Evolutionary conservation across 768 basidiomycete genomes (phyloP), one percentile per base, ranked within the genome.

Genomic region (Boletus eberwhitei): DNA sequence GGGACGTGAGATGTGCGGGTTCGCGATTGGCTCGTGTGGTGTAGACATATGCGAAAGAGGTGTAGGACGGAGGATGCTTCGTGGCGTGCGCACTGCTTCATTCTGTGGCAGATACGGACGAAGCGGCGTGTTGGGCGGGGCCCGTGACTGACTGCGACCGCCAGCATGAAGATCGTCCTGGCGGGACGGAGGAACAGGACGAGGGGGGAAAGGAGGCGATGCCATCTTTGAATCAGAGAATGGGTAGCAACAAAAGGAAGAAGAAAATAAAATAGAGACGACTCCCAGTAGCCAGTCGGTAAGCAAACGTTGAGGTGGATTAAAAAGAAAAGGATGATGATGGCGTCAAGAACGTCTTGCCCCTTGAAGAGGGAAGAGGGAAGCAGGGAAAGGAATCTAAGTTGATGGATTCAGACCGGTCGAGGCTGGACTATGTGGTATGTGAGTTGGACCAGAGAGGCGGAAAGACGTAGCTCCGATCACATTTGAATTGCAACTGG

Each of bases 401-500:
- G 45, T 32, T 54, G 59, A 58, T 59, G 42, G 31, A 52, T 54
- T 60, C 57, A 65, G 63, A 62, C 64, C 35, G 60, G 55, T 52
- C 64, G 54, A 57, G 61, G 47, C 60, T 52, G 50, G 49, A 52
- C 17, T 4, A 8, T 39, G 24, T 11, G 36, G 38, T 13, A 31
- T 6, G 53, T 42, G 39, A 29, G 34, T 53, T 19, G 32, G 47
- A 40, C 40, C 34, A 36, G 40, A n/a, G 26, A 31, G 42, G 12
- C 22, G 31, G 34, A n/a, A 22, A 41, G 48, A 50, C 42, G 49
- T 22, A 38, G 37, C 17, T 50, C 44, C 32, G 47, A 51, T 50
- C 46, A 38, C 53, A 65, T 68, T 68, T 65, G 50, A 65, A 63
- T 65, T 51, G 48, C 42, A n/a, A 57, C 64, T 41, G 40, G 14